A percentile compares a stretch with the other conserved stretches of the same genome.
These are phyloP conservation scores for Anaeromyces robustus DNA, from an alignment of 192 early-diverging fungal species.

Conservation along the genomic window DNA sequence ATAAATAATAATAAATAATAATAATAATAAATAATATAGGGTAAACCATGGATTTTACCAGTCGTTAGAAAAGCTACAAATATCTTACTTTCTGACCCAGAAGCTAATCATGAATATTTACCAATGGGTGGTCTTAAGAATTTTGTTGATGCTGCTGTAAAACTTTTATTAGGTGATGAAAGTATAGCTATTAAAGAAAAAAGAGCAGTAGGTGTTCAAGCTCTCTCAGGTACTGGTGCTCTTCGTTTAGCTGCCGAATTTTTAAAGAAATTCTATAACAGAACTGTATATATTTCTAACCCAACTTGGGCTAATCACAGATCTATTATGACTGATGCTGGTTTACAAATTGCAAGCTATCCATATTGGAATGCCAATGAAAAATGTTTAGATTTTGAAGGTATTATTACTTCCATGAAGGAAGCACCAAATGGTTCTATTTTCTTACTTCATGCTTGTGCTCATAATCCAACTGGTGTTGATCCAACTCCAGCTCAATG, in stretches of 20 bases:
- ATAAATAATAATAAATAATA: not conserved
- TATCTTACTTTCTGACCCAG: not conserved
- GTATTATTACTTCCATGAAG: constrained; percentile 49
- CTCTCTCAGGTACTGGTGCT: constrained; percentile 93
- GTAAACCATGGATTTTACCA: constrained; percentile 93
- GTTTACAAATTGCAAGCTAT: constrained; percentile 71
- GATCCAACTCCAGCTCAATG: constrained; percentile 91
- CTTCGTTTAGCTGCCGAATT: constrained; percentile 71
- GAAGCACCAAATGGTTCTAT: constrained; percentile 64
- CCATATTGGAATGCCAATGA: constrained; percentile 74
- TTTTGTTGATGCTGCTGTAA: constrained; percentile 66
- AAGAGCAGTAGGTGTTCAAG: constrained; percentile 50
- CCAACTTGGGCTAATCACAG: constrained; percentile 96
- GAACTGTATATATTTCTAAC: constrained; percentile 72
- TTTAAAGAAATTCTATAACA: constrained; percentile 53
- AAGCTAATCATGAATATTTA: constrained; percentile 84
- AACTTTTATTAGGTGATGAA: constrained; percentile 67
- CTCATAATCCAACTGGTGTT: constrained; percentile 98
- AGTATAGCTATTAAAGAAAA: constrained; percentile 37
- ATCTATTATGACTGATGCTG: constrained; percentile 72
- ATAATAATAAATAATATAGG: constrained; percentile 10
- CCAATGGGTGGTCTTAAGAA: constrained; percentile 65
- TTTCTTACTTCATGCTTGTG: constrained; percentile 86
- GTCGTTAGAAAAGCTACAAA: constrained; percentile 61
- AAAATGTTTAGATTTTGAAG: constrained; percentile 62